Evolutionary conservation across 2,329 filamentous ascomycete genomes (phyloP).

Genomic region (Beauveria varroae): DNA sequence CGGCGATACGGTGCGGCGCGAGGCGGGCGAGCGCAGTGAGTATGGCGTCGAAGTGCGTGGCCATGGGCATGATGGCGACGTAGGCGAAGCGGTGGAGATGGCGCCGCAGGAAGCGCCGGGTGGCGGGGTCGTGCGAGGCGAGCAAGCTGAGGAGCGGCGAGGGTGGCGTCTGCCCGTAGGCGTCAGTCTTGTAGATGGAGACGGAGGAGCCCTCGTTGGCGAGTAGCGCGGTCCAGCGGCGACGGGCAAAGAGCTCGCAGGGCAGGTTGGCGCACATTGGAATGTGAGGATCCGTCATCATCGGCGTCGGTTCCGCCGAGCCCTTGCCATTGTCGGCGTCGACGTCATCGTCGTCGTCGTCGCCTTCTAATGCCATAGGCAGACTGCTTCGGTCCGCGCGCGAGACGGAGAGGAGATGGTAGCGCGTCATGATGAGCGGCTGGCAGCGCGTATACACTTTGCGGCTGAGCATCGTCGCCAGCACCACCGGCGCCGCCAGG

Average conservation of each 20-base stretch:
- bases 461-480: constrained; percentile 53
- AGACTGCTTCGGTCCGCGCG: constrained; percentile 13
- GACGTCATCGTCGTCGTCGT: neutral
- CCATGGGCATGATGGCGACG: constrained; percentile 60
- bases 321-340: neutral
- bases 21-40: neutral
- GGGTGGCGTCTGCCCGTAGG: constrained; percentile 26
- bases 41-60: constrained; percentile 42
- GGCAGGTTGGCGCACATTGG: constrained; percentile 12
- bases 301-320: neutral
- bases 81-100: constrained; percentile 48
- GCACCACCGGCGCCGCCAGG: constrained; percentile 49
- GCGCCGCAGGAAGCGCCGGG: constrained; percentile 28
- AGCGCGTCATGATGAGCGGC: constrained; percentile 57
- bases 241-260: constrained; percentile 45
- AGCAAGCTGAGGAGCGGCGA: constrained; percentile 33
- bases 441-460: constrained; percentile 48
- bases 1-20: constrained; percentile 28
- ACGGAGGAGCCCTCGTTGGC: constrained; percentile 72
- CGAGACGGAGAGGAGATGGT: constrained; percentile 51
- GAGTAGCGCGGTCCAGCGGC: constrained; percentile 56
- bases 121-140: constrained; percentile 27
- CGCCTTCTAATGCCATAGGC: no score
- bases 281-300: neutral
- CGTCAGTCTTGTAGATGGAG: constrained; percentile 48